Evolutionary conservation across 345 rosid species (phyloP).

Genomic region (Fremontodendron californicum): DNA sequence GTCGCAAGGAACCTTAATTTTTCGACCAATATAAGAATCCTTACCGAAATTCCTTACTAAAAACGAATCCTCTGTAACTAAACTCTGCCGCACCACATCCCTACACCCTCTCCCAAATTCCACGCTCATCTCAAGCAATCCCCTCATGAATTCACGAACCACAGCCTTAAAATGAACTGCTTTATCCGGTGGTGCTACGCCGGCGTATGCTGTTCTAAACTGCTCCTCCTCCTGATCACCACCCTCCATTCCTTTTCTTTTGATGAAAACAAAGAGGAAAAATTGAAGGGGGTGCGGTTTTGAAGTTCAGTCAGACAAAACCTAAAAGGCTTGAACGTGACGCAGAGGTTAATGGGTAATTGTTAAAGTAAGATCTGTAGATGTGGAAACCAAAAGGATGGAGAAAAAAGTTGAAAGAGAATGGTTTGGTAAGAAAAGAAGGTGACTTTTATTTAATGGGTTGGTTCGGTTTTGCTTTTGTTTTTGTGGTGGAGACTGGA

Average conservation of each 20-base stretch:
- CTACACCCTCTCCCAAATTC: slow-evolving; percentile 56
- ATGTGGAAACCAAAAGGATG: neutral
- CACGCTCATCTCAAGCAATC: slow-evolving; percentile 54
- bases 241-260: slow-evolving; percentile 9
- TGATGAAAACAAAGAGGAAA: neutral
- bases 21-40: slow-evolving; percentile 34
- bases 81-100: slow-evolving; percentile 53
- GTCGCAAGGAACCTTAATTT: slow-evolving; percentile 28
- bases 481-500: neutral
- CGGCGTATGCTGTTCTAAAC: neutral
- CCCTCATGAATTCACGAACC: slow-evolving; percentile 45
- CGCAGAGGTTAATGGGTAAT: neutral
- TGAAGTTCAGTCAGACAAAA: neutral
- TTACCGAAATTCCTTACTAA: slow-evolving; percentile 39
- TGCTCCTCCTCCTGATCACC: neutral
- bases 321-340: neutral
- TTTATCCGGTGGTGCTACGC: neutral
- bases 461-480: too few relatives aligned
- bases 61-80: slow-evolving; percentile 51
- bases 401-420: too few relatives aligned
- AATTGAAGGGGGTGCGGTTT: neutral
- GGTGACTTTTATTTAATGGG: neutral
- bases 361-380: too few relatives aligned
- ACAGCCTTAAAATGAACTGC: slow-evolving; percentile 30
- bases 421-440: neutral